Base-by-base conservation (phyloP, 768 basidiomycete genomes). In the Boletus pseudo-olivaceus region DNA sequence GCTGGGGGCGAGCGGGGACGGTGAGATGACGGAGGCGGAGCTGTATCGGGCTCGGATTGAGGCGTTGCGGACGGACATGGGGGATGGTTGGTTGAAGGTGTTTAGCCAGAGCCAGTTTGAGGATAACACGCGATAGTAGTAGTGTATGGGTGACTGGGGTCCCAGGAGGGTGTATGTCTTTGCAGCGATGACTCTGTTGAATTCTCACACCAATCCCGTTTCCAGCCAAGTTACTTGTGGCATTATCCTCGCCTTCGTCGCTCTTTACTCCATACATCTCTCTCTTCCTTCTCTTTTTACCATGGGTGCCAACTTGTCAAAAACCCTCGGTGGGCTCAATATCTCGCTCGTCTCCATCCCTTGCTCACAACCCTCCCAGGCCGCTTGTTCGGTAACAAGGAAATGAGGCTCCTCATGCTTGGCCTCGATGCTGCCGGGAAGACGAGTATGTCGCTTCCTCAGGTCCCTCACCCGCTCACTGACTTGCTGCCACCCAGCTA, bases 351-450 rank as follows among this genome's bases (percentile, higher is more conserved):
- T 1, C 1, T 8, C 14, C 4, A 1, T 3, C 1, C 53, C 6
- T 17, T 11, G 12, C 64, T 66, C 30, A 64, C 43, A 27, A 4
- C 38, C 39, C 29, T n/a, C 41, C 12, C 66, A 96, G 93, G 84
- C 69, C 92, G 89, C 77, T 78, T 98, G 63, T 98, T 98, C 72
- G 95, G 94, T 59, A 98, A 94, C 82, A 96, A 94, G 82, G 96
- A 98, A 82, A 98, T 98, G 96, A 78, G 94, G 66, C 76, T 96
- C 67, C 76, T 97, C 70, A 98, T 98, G 96, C 77, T 98, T 64
- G 96, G 96, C 40, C 80, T 98, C 63, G 96, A 98, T 71, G 96
- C 96, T 41, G 96, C 96, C 44, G 96, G 96, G 68, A 98, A 98
- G 78, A 98, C 96, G 19, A 98, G 96, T 97, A 63, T 72, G 93